Conservation (phyloP, 2,329 filamentous ascomycete species). For the Verticillium klebahnii region DNA sequence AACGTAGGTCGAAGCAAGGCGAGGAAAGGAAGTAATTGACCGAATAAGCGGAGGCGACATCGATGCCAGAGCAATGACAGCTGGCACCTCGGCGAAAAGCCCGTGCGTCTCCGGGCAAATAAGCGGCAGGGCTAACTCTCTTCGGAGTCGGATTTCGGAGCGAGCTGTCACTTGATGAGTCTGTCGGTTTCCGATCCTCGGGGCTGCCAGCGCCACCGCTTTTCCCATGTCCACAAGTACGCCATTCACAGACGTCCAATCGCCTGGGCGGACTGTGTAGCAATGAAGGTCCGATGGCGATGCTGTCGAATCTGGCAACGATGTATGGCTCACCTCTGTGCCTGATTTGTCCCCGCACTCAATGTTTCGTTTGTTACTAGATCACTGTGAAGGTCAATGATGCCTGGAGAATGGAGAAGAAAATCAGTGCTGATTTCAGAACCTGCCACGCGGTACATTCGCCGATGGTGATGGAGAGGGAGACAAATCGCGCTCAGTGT, state of each 20-base stretch:
- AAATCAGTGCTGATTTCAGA: not conserved
- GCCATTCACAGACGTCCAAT: not conserved
- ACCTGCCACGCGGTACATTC: too few relatives aligned
- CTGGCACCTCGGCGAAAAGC: not conserved
- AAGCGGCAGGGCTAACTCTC: not conserved
- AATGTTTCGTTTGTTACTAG: not conserved
- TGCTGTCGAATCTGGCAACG: not conserved
- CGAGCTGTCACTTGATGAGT: not conserved
- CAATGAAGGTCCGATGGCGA: not conserved
- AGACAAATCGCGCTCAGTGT: too few relatives aligned
- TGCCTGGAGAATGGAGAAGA: not conserved
- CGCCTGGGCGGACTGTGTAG: not conserved
- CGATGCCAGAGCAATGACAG: not conserved
- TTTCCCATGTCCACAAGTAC: not conserved
- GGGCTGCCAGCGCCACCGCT: not conserved
- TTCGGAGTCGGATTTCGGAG: not conserved
- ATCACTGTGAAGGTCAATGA: not conserved
- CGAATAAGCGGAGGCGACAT: not conserved
- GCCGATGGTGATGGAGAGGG: too few relatives aligned
- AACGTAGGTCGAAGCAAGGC: not conserved
- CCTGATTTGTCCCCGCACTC: not conserved
- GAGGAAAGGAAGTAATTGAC: not conserved
- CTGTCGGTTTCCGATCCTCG: not conserved
- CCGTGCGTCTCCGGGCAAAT: not conserved
- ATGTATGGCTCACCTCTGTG: not conserved